Evolutionary conservation across 2,329 filamentous ascomycete species (phyloP).

Genomic region (Alternaria arbusti): DNA sequence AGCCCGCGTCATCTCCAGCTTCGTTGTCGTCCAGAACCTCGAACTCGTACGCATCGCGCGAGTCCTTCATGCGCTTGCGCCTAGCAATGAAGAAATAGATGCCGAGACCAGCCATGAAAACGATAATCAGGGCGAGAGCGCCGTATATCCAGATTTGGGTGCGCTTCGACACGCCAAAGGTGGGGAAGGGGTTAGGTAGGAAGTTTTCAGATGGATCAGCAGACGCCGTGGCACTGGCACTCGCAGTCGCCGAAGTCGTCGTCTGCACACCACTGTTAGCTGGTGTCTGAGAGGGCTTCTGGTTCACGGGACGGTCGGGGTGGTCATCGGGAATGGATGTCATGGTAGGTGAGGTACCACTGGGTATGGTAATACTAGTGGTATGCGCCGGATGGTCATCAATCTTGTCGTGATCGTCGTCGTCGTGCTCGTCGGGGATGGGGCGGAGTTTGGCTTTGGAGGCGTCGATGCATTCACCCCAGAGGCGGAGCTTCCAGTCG

Average conservation of each 20-base stretch:
- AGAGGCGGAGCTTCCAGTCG: constrained; percentile 93
- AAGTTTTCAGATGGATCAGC: constrained; percentile 56
- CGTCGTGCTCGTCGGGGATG: constrained; percentile 81
- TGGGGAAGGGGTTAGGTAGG: constrained; percentile 85
- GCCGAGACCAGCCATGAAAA: constrained; percentile 83
- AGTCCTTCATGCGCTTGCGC: constrained; percentile 75
- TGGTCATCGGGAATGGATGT: constrained; percentile 55
- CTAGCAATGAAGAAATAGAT: constrained; percentile 82
- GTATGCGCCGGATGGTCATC: constrained; percentile 65
- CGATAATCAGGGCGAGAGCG: constrained; percentile 78
- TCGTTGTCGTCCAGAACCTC: constrained; percentile 89
- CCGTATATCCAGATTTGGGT: constrained; percentile 96
- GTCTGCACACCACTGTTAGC: constrained; percentile 37
- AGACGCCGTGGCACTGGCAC: constrained; percentile 23
- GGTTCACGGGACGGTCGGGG: constrained; percentile 62
- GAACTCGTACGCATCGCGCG: constrained; percentile 88
- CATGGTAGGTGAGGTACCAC: constrained; percentile 53
- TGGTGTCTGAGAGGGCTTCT: constrained; percentile 55
- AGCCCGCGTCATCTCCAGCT: constrained; percentile 59
- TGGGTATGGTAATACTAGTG: constrained; percentile 59
- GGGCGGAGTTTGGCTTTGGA: constrained; percentile 76
- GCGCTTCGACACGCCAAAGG: constrained; percentile 83
- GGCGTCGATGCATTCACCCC: constrained; percentile 85
- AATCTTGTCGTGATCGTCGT: constrained; percentile 76
- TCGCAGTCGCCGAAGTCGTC: constrained; percentile 21